Base-by-base conservation (phyloP, 2,329 filamentous ascomycete genomes). In the Microdochium paspali region DNA sequence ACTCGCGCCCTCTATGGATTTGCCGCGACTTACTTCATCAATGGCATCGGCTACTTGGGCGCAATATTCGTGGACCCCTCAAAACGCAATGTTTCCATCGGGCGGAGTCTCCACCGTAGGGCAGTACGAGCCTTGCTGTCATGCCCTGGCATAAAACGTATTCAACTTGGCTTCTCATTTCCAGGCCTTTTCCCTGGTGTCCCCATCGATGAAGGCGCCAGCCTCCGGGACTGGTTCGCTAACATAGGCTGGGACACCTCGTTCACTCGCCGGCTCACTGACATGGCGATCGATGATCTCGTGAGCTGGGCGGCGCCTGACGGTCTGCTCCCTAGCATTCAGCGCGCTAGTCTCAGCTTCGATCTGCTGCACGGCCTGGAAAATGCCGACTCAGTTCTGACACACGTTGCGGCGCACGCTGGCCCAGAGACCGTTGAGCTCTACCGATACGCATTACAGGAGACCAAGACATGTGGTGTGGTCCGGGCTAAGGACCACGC, bases 1-100 rank as follows among this genome's bases (percentile, higher is more conserved):
- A 97, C 90, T 0, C 85, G 89, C 52, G 87, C 87, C 0, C 69
- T 97, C 0, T 96, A 95, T 59, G 90, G 90, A 2, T 97, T 96
- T 64, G 91, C 87, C 58, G 85, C 90, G 0, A 95, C 90, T 0
- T 96, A 95, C 61, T 90, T 80, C 61, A 81, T 86, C 59, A 80
- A 80, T 35, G 68, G 68, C 1, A 82, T 82, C 4, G 89, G 88
- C 15, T 84, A 89, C 18, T 81, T 97, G 45, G 90, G 86, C 1
- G 82, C 87, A 3, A 74, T 97, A n/a, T 85, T 96, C 51, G 91
- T 97, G 31, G 90, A 96, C 54, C 90, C 91, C 0, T 70, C 77
- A 3, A 85, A 94, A 58, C 81, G 91, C 28, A 93, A 90, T 57
- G 76, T 95, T 10, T 95, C 90, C 0, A 93, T 97, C 51, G 91